Conservation (phyloP, 140 eudicot species). For the Flaveria floridana region DNA sequence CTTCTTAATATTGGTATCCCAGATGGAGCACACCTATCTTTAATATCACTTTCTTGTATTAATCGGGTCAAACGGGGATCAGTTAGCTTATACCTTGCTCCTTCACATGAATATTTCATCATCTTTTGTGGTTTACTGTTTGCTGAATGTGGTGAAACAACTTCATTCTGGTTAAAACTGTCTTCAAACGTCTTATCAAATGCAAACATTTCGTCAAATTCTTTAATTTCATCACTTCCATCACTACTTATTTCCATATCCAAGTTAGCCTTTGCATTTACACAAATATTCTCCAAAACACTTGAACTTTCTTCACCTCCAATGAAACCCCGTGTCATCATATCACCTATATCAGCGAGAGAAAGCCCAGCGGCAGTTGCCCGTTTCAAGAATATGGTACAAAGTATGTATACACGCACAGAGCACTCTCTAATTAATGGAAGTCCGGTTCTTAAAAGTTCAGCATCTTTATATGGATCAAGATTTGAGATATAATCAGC, state of each 20-base stretch:
- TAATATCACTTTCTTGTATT: conserved; percentile 33
- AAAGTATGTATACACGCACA: conserved; percentile 73
- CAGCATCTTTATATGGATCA: conserved; percentile 84
- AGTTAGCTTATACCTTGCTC: conserved; percentile 27
- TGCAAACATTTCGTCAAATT: conserved; percentile 45
- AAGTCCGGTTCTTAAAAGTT: conserved; percentile 60
- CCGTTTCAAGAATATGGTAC: conserved; percentile 72
- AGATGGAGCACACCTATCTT: conserved; percentile 33
- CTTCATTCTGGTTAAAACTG: conserved; percentile 24
- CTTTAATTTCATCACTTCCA: conserved; percentile 36
- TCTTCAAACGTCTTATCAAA: conserved; percentile 51
- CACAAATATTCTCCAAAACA: conserved; percentile 61
- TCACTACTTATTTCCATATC: conserved; percentile 26
- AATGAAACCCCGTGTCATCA: conserved; percentile 86
- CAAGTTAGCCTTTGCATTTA: conserved; percentile 47
- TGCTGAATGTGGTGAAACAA: conserved; percentile 22
- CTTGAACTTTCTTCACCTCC: conserved; percentile 85
- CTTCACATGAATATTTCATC: conserved; percentile 43
- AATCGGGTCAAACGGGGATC: conserved; percentile 31
- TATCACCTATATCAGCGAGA: conserved; percentile 84
- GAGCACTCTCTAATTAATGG: conserved; percentile 83
- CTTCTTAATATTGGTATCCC: conserved; percentile 47
- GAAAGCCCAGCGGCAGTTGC: conserved; percentile 75
- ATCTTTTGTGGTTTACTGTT: conserved; percentile 52
- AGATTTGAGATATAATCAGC: conserved; percentile 69